Percentiles rank a stretch among this genome's conserved stretches.
phyloP scores from a whole-genome alignment of 2,329 filamentous ascomycete genomes.

The Aspergillus versicolor region DNA sequence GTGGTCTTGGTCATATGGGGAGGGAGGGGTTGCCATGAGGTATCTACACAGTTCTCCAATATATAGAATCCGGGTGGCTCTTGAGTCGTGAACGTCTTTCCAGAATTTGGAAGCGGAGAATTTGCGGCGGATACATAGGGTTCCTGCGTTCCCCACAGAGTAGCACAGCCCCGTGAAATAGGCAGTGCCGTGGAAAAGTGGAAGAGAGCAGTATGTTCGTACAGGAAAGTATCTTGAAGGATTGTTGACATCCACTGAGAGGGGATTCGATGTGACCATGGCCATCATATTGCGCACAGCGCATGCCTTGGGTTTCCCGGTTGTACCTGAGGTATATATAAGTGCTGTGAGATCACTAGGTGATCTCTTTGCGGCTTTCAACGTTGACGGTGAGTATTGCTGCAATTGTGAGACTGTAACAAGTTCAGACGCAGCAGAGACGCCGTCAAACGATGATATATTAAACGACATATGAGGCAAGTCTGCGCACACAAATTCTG shows the following conservation, averaged over 20 bases:
- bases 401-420: constrained; percentile 27
- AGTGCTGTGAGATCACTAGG: constrained; percentile 38
- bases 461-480: constrained; percentile 40
- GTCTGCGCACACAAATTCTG: constrained; percentile 33
- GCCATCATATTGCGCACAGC: constrained; percentile 41
- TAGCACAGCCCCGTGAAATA: constrained; percentile 47
- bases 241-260: constrained; percentile 36
- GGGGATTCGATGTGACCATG: constrained; percentile 37
- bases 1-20: constrained; percentile 47
- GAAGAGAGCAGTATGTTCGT: constrained; percentile 49
- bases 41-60: constrained; percentile 54
- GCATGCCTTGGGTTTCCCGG: constrained; percentile 49
- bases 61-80: constrained; percentile 45
- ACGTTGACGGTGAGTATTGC: constrained; percentile 22
- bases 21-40: constrained; percentile 45
- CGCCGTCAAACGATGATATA: constrained; percentile 36
- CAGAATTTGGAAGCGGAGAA: constrained; percentile 49
- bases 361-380: constrained; percentile 33
- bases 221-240: constrained; percentile 45
- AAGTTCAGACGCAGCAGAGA: constrained; percentile 23
- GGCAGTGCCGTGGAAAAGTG: constrained; percentile 51
- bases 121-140: constrained; percentile 46
- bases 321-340: constrained; percentile 52
- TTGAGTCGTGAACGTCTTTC: constrained; percentile 45
- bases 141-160: constrained; percentile 40